Percentiles rank a stretch among this genome's conserved stretches.
Conservation (phyloP, 805 yeast genomes). For the Torulaspora indica region DNA sequence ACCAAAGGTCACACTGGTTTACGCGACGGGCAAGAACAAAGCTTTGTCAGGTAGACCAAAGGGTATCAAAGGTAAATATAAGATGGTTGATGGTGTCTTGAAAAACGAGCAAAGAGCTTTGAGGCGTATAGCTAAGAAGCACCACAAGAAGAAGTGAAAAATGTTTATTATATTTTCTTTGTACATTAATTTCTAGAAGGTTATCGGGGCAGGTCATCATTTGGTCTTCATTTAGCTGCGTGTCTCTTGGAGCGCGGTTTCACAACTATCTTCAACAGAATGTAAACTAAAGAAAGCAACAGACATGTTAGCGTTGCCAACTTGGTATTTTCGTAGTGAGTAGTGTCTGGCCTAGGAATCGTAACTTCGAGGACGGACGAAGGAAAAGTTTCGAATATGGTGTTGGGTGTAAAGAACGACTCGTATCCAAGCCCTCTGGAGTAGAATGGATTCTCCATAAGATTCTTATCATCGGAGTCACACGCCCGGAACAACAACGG, state of each 20-base stretch:
- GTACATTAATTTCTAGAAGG: slow-evolving; percentile 8
- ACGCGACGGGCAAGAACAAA: slow-evolving; percentile 77
- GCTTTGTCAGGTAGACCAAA: slow-evolving; percentile 93
- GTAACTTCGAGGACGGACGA: slow-evolving; percentile 24
- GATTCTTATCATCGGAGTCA: slow-evolving; percentile 30
- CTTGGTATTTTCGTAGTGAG: slow-evolving; percentile 34
- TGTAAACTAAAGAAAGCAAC: slow-evolving; percentile 34
- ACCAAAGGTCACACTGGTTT: slow-evolving; percentile 85
- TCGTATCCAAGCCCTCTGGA: slow-evolving; percentile 42
- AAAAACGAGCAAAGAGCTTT: slow-evolving; percentile 96
- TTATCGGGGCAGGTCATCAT: slow-evolving; percentile 1
- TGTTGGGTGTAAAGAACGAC: slow-evolving; percentile 43
- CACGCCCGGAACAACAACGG: slow-evolving; percentile 52
- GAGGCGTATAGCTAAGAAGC: slow-evolving; percentile 82
- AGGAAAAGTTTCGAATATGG: slow-evolving; percentile 40
- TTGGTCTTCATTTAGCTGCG: neutral
- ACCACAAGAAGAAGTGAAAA: slow-evolving; percentile 45
- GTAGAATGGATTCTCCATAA: slow-evolving; percentile 39
- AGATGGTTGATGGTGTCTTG: slow-evolving; percentile 98
- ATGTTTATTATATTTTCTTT: neutral
- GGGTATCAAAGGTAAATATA: slow-evolving; percentile 95
- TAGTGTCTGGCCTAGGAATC: slow-evolving; percentile 43
- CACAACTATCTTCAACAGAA: slow-evolving; percentile 29
- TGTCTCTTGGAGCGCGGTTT: slow-evolving; percentile 1
- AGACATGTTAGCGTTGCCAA: slow-evolving; percentile 37